Percentiles rank a stretch among this genome's conserved stretches.
phyloP scores from a whole-genome alignment of 2,329 filamentous ascomycete species.

The Colletotrichum noveboracense region DNA sequence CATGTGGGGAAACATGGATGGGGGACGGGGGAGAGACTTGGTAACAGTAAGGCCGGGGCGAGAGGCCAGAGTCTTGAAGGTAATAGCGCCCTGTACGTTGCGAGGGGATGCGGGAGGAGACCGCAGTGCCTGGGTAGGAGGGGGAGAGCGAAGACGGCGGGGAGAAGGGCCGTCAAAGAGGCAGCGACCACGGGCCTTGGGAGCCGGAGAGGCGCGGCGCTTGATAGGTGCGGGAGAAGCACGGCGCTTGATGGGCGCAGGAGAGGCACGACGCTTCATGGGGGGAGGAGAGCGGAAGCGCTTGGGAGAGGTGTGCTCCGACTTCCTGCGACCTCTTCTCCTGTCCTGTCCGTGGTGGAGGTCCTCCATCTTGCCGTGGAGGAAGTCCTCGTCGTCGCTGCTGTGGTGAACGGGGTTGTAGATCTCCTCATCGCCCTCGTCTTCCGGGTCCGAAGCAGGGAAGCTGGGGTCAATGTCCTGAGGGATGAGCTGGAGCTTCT shows the following conservation, averaged over 20 bases:
- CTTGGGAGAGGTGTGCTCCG: slow-evolving; percentile 51
- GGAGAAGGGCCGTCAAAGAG: slow-evolving; percentile 75
- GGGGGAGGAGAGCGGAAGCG: slow-evolving; percentile 53
- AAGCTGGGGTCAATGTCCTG: slow-evolving; percentile 98
- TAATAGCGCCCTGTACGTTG: slow-evolving; percentile 42
- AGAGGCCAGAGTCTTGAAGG: slow-evolving; percentile 53
- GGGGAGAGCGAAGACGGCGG: slow-evolving; percentile 72
- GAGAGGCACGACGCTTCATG: slow-evolving; percentile 54
- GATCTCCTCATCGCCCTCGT: slow-evolving; percentile 77
- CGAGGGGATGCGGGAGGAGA: slow-evolving; percentile 55
- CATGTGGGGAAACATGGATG: slow-evolving; percentile 69
- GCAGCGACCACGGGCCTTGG: slow-evolving; percentile 52
- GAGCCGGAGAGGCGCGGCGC: slow-evolving; percentile 51
- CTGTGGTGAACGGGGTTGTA: slow-evolving; percentile 62
- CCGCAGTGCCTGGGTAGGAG: slow-evolving; percentile 58
- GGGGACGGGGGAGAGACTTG: slow-evolving; percentile 84
- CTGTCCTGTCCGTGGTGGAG: slow-evolving; percentile 63
- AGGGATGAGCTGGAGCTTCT: slow-evolving; percentile 83
- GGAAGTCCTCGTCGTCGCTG: slow-evolving; percentile 74
- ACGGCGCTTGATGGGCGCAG: slow-evolving; percentile 47
- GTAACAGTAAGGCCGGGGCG: slow-evolving; percentile 76
- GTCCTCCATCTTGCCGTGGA: slow-evolving; percentile 75
- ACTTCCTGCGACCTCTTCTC: slow-evolving; percentile 54
- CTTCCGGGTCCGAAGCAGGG: slow-evolving; percentile 90
- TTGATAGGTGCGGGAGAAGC: slow-evolving; percentile 48